A percentile compares a stretch with the other conserved stretches of the same genome.
Evolutionary conservation across 139 green algal species (phyloP).

Genomic region (Picochlorum costavermella): DNA sequence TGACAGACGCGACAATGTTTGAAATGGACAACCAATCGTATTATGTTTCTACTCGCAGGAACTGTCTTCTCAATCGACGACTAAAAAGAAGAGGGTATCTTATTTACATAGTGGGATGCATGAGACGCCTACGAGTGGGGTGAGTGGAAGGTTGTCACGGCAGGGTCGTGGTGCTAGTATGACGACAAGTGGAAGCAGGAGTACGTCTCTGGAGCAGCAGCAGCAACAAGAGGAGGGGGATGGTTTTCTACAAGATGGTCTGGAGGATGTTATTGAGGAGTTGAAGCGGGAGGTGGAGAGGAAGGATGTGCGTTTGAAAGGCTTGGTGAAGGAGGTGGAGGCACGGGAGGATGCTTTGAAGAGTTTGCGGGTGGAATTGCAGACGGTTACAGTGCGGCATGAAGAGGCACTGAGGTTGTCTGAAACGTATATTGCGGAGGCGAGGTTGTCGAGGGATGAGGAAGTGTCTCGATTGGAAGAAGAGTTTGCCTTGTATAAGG

Average conservation of each 20-base stretch:
- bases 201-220: neutral
- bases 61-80: too few species aligned
- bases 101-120: conserved; percentile 13
- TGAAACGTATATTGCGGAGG: conserved; percentile 22
- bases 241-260: conserved; percentile 31
- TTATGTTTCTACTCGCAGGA: too few species aligned
- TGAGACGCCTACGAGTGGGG: conserved; percentile 13
- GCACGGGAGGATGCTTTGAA: conserved; percentile 8
- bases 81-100: neutral
- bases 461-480: neutral
- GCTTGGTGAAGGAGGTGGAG: conserved; percentile 14
- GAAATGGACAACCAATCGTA: too few species aligned
- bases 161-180: conserved; percentile 4
- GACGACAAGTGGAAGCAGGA: neutral
- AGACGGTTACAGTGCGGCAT: conserved; percentile 11
- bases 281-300: conserved; percentile 31
- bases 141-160: conserved; percentile 7
- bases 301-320: conserved; percentile 10
- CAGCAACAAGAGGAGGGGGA: conserved; percentile 4
- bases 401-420: conserved; percentile 14
- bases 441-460: conserved; percentile 15
- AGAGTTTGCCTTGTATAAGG: too few species aligned
- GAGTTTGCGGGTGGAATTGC: conserved; percentile 15
- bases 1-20: too few species aligned
- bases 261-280: conserved; percentile 27